Evolutionary conservation across 2,329 filamentous ascomycete genomes (phyloP), one percentile per base, ranked within the genome.

Genomic region (Zymoseptoria tritici): DNA sequence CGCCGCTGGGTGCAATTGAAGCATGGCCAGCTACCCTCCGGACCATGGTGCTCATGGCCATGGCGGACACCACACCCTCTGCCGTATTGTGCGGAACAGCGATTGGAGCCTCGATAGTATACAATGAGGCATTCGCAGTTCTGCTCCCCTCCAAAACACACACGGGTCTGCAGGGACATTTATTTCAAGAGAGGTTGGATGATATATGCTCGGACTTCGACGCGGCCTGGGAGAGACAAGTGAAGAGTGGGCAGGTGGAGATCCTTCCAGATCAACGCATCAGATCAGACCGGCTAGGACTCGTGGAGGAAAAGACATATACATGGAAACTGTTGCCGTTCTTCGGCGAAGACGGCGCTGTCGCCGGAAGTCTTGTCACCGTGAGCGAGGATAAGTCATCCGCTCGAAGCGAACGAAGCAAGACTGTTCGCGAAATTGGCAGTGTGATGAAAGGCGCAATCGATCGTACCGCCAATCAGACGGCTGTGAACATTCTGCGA

Each of bases 51-150:
- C 54, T 64, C 1, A 21, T 64, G 8, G 54, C 54, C 22, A 59
- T 61, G 50, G 64, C 64, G 6, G 62, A 66, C 31, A 55, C 56
- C 9, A 54, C 56, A 16, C 55, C 64, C 11, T 62, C 62, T 9
- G 64, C 62, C 8, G 60, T 66, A 21, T 24, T 64, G 1, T 61
- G 60, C 54, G 62, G 62, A 11, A 36, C 54, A 6, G 7, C 54
- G 36, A 57, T 57, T 6, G 36, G 61, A 1, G 36, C 57, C 11
- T 54, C 58, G 2, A 57, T 66, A 19, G 60, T 69, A 9, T 69
- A 67, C 60, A 69, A 69, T 26, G 66, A 67, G 49, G 42, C 60
- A 8, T 67, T 64, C 31, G 56, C 63, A 3, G 52, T 31, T 2
- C 42, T 67, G 21, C 61, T 69, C 22, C 13, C 36, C 36, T 62